A percentile compares a stretch with the other conserved stretches of the same genome.
Evolutionary conservation across 768 basidiomycete species (phyloP).

Genomic region (Fibroporia radiculosa): DNA sequence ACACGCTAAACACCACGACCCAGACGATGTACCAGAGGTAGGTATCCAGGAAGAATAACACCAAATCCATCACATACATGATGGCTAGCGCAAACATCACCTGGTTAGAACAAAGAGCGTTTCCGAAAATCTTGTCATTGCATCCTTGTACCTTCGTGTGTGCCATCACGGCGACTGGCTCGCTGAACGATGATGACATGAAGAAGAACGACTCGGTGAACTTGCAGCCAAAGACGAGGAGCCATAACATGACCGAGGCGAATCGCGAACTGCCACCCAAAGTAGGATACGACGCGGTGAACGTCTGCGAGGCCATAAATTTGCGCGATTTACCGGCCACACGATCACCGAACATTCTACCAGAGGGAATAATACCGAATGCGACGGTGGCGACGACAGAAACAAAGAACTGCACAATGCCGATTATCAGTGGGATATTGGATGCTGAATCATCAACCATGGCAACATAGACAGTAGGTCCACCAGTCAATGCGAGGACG

Average conservation of each 20-base stretch:
- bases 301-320: conserved; percentile 97
- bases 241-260: conserved; percentile 84
- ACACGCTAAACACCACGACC: conserved; percentile 92
- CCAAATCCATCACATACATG: conserved; percentile 99
- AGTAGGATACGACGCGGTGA: conserved; percentile 93
- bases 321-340: conserved; percentile 97
- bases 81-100: conserved; percentile 91
- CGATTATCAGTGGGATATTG: conserved; percentile 82
- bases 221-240: conserved; percentile 94
- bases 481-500: conserved; percentile 87
- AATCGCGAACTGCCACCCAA: conserved; percentile 65
- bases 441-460: conserved; percentile 58
- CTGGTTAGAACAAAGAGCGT: conserved; percentile 79
- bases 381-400: conserved; percentile 75
- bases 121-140: conserved; percentile 76
- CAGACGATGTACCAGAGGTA: conserved; percentile 99
- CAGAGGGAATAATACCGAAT: conserved; percentile 89
- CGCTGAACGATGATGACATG: conserved; percentile 92
- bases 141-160: conserved; percentile 91
- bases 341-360: conserved; percentile 97
- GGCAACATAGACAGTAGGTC: conserved; percentile 91
- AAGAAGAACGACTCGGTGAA: conserved; percentile 98
- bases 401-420: conserved; percentile 89
- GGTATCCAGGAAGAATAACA: conserved; percentile 98
- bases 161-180: conserved; percentile 95